Conservation (phyloP, 2,329 filamentous ascomycete species). For the Colletotrichum neosansevieriae region DNA sequence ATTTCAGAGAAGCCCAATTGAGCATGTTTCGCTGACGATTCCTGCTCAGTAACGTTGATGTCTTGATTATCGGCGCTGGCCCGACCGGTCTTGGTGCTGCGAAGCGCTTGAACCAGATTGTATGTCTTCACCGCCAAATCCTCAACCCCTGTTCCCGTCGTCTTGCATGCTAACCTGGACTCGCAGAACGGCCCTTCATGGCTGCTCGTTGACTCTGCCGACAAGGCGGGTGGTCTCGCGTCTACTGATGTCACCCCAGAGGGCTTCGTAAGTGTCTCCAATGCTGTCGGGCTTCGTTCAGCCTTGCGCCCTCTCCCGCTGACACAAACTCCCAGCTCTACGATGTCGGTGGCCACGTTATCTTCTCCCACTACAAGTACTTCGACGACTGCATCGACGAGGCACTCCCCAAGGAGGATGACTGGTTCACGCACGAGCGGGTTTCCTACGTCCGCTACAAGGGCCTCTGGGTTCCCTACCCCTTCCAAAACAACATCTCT, state of each 20-base stretch:
- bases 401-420: conserved; percentile 90
- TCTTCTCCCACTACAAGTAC: conserved; percentile 99
- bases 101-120: conserved; percentile 96
- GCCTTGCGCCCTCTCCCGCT: conserved; percentile 17
- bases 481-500: conserved; percentile 99
- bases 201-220: conserved; percentile 93
- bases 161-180: conserved; percentile 21
- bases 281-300: not conserved
- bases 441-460: conserved; percentile 99
- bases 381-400: conserved; percentile 99
- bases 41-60: conserved; percentile 82
- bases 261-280: conserved; percentile 85
- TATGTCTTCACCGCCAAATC: conserved; percentile 63
- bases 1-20: not conserved
- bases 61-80: conserved; percentile 97
- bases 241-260: conserved; percentile 95
- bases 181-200: conserved; percentile 88
- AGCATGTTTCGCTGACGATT: conserved; percentile 32
- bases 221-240: conserved; percentile 94
- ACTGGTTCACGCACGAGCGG: conserved; percentile 98
- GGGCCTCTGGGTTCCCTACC: conserved; percentile 96
- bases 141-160: conserved; percentile 41
- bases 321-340: conserved; percentile 75
- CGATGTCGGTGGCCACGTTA: conserved; percentile 98
- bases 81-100: conserved; percentile 97